Evolutionary conservation across 2,329 filamentous ascomycete genomes (phyloP), one percentile per base, ranked within the genome.

Genomic region (Stagonosporopsis rhizophila): DNA sequence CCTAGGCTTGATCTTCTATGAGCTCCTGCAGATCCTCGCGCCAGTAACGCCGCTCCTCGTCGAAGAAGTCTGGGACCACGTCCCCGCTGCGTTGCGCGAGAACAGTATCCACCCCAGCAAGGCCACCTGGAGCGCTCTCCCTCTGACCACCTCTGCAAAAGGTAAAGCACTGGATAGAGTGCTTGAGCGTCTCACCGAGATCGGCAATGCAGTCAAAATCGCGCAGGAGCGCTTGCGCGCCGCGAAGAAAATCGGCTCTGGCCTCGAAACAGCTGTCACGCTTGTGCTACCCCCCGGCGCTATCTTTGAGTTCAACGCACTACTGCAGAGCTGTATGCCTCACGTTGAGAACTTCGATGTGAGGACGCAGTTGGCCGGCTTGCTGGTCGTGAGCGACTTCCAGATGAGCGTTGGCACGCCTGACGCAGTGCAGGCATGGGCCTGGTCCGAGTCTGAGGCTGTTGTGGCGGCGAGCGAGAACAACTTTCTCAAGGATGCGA

Each of bases 31-130:
- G 50, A 91, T 96, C 83, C 81, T 98, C 27, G 88, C 86, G 2
- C 92, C 94, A 1, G 84, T 96, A 52, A 89, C 89, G 9, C 94
- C 94, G 0, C 75, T 93, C 35, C 83, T 98, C 4, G 89, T 97
- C 0, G 91, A 96, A 71, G 94, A 98, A 77, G 89, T 89, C 1
- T 96, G 91, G 91, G 87, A 89, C 50, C 85, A 92, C 74, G 84
- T 88, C 3, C 91, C 93, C 0, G 75, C 80, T 9, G 84, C 82
- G 74, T 83, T 95, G 74, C 83, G 82, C 47, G 48, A 64, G 0
- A 23, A 46, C 0, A 69, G 64, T 23, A 40, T 54, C 1, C 72
- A 76, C 44, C 75, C 73, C 1, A 67, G 67, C 0, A 56, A 69
- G 19, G 50, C 61, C 0, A 35, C 48, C 1, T 77, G 65, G 68